Percentiles rank a stretch among this genome's conserved stretches.
phyloP scores from a whole-genome alignment of 139 green algal genomes.

The Chlamydomonas asymmetrica region DNA sequence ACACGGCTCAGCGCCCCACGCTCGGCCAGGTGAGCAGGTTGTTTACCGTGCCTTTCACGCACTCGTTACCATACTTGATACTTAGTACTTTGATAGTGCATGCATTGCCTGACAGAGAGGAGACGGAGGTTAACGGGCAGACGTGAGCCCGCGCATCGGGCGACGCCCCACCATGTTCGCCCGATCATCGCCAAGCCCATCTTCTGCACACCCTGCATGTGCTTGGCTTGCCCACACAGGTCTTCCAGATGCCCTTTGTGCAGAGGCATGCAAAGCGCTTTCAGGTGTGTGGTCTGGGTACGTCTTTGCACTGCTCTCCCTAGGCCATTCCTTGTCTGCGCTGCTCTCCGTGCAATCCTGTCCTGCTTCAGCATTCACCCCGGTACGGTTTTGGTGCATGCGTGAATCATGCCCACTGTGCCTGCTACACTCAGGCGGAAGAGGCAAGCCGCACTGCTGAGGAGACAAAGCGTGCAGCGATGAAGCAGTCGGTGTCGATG shows the following conservation, averaged over 20 bases:
- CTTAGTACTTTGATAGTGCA: no score
- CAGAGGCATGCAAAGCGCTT: conserved; percentile 48
- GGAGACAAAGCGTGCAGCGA: no score
- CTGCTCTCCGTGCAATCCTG: no score
- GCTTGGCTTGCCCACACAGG: conserved; percentile 5
- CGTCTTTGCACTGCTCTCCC: not conserved
- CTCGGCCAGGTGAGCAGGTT: conserved; percentile 40
- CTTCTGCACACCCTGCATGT: not conserved
- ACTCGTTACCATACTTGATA: no score
- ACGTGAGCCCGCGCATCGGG: no score
- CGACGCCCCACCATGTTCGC: no score
- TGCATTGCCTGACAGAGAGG: no score
- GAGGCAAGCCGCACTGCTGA: not conserved
- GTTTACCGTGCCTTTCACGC: no score
- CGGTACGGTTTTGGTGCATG: not conserved
- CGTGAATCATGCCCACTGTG: not conserved
- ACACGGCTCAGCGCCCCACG: conserved; percentile 44
- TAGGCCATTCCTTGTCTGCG: not conserved
- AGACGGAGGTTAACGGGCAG: no score
- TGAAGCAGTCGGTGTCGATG: no score
- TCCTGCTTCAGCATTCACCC: no score
- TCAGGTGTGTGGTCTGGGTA: conserved; percentile 7
- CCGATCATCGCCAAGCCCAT: no score
- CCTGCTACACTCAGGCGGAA: not conserved
- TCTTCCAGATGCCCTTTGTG: conserved; percentile 60